Evolutionary conservation across 2,329 filamentous ascomycete genomes (phyloP), one percentile per base, ranked within the genome.

Genomic region (Didymosphaeria variabile): DNA sequence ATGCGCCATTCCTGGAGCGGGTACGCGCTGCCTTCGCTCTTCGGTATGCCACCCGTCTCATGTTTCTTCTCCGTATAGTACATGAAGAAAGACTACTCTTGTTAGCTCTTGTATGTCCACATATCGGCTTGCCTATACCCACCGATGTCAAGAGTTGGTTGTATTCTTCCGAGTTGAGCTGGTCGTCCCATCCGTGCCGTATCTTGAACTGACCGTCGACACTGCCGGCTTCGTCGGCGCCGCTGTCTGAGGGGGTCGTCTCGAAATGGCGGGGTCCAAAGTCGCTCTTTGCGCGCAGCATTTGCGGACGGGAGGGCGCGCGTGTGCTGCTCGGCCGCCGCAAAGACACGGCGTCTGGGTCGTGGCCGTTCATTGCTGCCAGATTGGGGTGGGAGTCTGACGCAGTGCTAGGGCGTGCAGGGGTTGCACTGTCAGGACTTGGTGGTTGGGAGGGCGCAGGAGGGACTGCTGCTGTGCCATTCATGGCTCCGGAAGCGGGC

Each of bases 11-110:
- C 95, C 75, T 97, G 91, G 6, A 97, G 85, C 55, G 88, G 86
- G 60, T 78, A 80, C 38, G 75, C 76, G 66, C 79, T 81, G 59
- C 81, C 81, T 21, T 83, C 81, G 60, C 82, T 80, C 75, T 93
- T 92, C 17, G 93, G 92, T 68, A 94, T 93, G 23, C 93, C 95
- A 38, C 93, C 94, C 23, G 93, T 95, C 77, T 98, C 95, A 80
- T 99, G 95, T 56, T 94, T 90, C 80, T 98, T 98, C 79, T 99
- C 95, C 65, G 94, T 97, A 79, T 92, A 99, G 81, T 99, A 99
- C 94, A 98, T 98, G 83, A 97, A 98, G 88, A 97, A 99, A 68
- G 93, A 96, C 91, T 97, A 79, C 58, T 4, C 46, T 23, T 34
- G 63, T 19, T 19, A 47, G 67, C 69, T 55, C 69, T 64, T 36